These are phyloP conservation scores for Speleostelium caveatum DNA, from an alignment of 78 protist genomes.

Conservation along the genomic window DNA sequence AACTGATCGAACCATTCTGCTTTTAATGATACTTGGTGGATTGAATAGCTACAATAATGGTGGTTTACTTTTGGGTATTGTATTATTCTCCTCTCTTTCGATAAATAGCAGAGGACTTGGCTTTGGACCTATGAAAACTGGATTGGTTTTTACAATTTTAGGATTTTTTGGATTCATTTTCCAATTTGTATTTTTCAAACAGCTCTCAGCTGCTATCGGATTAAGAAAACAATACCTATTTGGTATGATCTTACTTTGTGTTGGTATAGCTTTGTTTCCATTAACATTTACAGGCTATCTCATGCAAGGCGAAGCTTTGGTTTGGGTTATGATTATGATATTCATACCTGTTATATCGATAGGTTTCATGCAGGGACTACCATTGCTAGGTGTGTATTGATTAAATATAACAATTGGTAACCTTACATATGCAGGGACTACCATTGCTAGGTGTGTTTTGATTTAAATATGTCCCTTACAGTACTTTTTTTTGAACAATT, in stretches of 20 bases:
- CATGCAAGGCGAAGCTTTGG: constrained; percentile 44
- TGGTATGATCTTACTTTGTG: constrained; percentile 13
- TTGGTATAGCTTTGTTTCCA: constrained; percentile 76
- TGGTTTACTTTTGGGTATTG: constrained; percentile 33
- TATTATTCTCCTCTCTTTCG: constrained; percentile 5
- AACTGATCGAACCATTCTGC: constrained; percentile 6
- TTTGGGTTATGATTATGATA: constrained; percentile 20
- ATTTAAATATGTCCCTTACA: too few relatives aligned
- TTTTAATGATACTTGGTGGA: constrained; percentile 30
- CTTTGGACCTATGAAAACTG: constrained; percentile 19
- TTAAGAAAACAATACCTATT: constrained; percentile 45
- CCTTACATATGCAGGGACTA: too few relatives aligned
- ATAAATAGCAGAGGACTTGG: constrained; percentile 28
- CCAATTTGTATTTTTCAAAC: constrained; percentile 56
- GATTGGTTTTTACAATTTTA: constrained; percentile 36
- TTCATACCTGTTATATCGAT: constrained; percentile 36
- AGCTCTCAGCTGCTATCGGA: constrained; percentile 30
- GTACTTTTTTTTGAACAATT: too few relatives aligned
- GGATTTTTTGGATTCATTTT: constrained; percentile 58
- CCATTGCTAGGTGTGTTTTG: too few relatives aligned
- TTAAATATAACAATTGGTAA: too few relatives aligned
- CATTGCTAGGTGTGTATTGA: too few relatives aligned
- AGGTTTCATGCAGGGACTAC: constrained; percentile 70
- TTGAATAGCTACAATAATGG: constrained; percentile 55
- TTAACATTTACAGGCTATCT: constrained; percentile 29